phyloP scores from a whole-genome alignment of 2,329 filamentous ascomycete species.

The Alternaria alternata region DNA sequence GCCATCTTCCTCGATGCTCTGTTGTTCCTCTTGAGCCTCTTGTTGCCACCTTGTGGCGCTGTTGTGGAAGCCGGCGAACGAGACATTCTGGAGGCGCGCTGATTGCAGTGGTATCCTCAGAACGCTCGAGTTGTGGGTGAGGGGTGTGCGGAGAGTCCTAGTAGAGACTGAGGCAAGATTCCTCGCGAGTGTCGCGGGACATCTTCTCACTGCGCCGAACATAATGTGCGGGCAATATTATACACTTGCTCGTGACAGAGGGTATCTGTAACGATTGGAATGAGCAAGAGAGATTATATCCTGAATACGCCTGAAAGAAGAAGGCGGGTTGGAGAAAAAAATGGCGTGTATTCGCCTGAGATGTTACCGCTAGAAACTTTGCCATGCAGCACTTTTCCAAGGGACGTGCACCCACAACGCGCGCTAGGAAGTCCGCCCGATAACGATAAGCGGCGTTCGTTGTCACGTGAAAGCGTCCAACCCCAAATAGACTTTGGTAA shows the following conservation, averaged over 20 bases:
- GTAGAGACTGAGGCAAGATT: conserved; percentile 36
- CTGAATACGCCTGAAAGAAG: conserved; percentile 15
- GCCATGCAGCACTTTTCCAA: conserved; percentile 37
- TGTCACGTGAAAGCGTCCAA: background rate
- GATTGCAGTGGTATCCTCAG: conserved; percentile 29
- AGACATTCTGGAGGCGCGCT: conserved; percentile 28
- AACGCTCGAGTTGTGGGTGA: conserved; percentile 29
- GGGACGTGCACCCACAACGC: conserved; percentile 24
- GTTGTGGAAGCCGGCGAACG: conserved; percentile 50
- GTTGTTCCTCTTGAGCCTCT: conserved; percentile 37
- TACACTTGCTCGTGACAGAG: conserved; percentile 19
- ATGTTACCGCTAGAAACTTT: conserved; percentile 23
- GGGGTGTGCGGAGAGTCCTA: conserved; percentile 34
- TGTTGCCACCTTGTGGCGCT: conserved; percentile 48
- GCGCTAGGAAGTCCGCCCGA: conserved; percentile 25
- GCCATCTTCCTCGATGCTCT: conserved; percentile 27
- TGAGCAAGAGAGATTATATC: conserved; percentile 16
- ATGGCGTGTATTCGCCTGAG: conserved; percentile 11
- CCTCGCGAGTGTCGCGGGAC: conserved; percentile 49
- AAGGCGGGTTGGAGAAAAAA: conserved; percentile 27
- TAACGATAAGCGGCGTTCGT: conserved; percentile 21
- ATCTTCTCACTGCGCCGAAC: conserved; percentile 53
- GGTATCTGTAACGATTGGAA: conserved; percentile 20
- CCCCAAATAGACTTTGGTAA: background rate
- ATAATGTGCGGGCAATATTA: conserved; percentile 48